Evolutionary conservation across 2,329 filamentous ascomycete species (phyloP).

Genomic region (Metarhizium anisopliae): DNA sequence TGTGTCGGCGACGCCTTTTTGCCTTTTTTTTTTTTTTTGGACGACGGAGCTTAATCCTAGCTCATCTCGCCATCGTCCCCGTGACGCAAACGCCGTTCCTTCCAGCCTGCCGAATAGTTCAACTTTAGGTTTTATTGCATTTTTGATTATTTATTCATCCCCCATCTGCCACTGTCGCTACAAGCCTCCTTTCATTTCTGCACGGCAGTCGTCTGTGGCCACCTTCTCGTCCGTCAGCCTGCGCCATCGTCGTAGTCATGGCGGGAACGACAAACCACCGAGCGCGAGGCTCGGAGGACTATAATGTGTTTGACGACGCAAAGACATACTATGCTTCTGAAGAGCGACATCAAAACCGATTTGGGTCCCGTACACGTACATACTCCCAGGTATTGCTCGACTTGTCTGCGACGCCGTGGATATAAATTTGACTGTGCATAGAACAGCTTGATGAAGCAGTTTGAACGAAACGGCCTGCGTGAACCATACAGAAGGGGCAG

Average conservation of each 20-base stretch:
- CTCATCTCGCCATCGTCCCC: conserved; percentile 1
- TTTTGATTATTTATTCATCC: background rate
- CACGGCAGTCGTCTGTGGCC: background rate
- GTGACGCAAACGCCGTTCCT: background rate
- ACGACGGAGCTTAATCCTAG: background rate
- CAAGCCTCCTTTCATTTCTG: too few relatives aligned
- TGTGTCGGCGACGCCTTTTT: conserved; percentile 1
- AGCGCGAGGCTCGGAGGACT: conserved; percentile 33
- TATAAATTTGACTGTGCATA: conserved; percentile 23
- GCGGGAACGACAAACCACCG: conserved; percentile 18
- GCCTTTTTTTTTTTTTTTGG: background rate
- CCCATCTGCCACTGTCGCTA: background rate
- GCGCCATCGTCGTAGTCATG: conserved; percentile 13
- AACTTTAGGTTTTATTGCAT: background rate
- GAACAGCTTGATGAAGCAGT: conserved; percentile 45
- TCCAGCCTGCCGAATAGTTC: background rate
- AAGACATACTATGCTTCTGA: conserved; percentile 51
- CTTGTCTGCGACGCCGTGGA: background rate
- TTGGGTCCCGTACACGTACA: conserved; percentile 43
- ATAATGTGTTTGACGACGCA: conserved; percentile 46
- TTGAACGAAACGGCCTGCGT: conserved; percentile 40
- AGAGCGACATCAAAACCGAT: conserved; percentile 40
- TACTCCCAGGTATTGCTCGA: conserved; percentile 41
- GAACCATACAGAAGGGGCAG: conserved; percentile 51
- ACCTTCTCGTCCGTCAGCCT: background rate